Base-by-base conservation (phyloP, 306 rosid species). In the Lablab purpureus region DNA sequence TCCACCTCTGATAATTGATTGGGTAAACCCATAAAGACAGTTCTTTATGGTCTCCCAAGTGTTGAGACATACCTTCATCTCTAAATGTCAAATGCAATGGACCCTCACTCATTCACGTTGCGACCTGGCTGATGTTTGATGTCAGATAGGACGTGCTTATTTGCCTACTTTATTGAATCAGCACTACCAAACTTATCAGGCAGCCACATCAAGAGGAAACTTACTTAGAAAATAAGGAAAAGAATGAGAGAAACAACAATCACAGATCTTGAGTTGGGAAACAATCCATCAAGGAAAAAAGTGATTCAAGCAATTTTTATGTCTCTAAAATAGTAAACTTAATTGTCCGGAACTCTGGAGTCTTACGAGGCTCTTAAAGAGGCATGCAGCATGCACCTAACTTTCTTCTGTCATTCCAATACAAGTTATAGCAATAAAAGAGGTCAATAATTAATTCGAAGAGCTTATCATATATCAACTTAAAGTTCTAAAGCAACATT, bases 61-160 rank as follows among this genome's bases (percentile, higher is more conserved):
- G 87, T 80, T 86, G 77, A 73, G 81, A 76, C 75, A 67, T 64
- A 77, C 84, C 83, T 83, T 84, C 82, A 34, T 80, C 83, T 81
- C 62, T 80, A 73, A 67, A 80, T 86, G 87, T 87, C 84, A 74
- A 74, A 81, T 62, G 36, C n/a, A 47, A 75, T 78, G 90, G 90
- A 81, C 84, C 87, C 87, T 78, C 83, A 50, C 80, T 22, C 72
- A 78, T 67, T 73, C 83, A 81, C 78, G 70, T 58, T 73, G 72
- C 37, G 67, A 74, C 76, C 66, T 78, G 77, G 79, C 76, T 50
- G 58, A 82, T 69, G 81, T 78, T 81, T 81, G 58, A 74, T 84
- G 85, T 73, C 71, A 73, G 76, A 73, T 77, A 72, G 67, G 71
- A 85, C 59, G 75, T 45, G 68, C 66, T 74, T 84, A 65, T 51